Conservation (phyloP, 1,284 basidiomycete genomes). For the Moesziomyces sp. region DNA sequence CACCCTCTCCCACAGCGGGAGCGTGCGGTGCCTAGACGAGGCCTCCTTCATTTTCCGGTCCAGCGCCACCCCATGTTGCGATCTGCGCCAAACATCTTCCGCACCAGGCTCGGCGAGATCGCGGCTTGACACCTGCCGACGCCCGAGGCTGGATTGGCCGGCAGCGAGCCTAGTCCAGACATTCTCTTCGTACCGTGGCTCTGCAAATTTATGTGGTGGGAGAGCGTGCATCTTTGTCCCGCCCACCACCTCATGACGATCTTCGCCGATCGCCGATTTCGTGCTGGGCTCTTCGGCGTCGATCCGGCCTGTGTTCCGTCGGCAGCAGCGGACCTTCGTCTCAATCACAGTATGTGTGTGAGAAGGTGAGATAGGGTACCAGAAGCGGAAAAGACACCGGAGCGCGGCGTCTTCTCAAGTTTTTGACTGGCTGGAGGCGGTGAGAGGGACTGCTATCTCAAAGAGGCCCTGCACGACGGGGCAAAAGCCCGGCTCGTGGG, state of each 20-base stretch:
- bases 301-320: no score
- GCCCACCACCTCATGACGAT: neutral
- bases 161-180: neutral
- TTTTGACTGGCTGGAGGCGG: conserved; percentile 17
- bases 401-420: conserved; percentile 8
- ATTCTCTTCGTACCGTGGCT: neutral
- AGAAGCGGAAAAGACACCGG: conserved; percentile 22
- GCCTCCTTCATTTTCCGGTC: no score
- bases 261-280: no score
- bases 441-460: neutral
- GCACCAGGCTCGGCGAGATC: no score
- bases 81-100: no score
- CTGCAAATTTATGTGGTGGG: neutral
- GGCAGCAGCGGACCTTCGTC: neutral
- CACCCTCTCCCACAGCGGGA: neutral
- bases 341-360: no score
- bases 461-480: neutral
- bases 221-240: neutral
- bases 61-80: no score
- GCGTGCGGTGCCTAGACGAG: no score
- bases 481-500: no score
- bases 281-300: no score
- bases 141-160: neutral
- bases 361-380: neutral
- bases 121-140: no score